A percentile compares a stretch with the other conserved stretches of the same genome.
These are phyloP conservation scores for Pythium scleroteichum DNA, from an alignment of 352 stramenopile genomes.

Conservation along the genomic window DNA sequence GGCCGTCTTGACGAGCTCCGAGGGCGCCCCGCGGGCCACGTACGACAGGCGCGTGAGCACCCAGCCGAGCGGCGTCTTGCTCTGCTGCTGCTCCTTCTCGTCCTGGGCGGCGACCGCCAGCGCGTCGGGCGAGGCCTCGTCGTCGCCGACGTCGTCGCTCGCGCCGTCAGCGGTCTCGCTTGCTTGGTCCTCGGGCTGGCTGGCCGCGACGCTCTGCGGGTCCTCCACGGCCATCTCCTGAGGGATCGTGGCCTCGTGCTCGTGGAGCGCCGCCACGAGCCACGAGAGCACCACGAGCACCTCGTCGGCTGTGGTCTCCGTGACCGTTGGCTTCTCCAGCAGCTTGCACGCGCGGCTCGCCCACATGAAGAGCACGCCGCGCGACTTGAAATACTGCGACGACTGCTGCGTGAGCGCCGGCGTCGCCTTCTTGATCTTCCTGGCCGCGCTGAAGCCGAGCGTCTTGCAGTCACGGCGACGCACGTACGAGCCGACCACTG, in stretches of 20 bases:
- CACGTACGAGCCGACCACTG: slow-evolving; percentile 70
- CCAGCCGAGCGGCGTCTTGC: slow-evolving; percentile 75
- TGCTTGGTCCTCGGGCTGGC: slow-evolving; percentile 9
- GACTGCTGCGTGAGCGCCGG: slow-evolving; percentile 28
- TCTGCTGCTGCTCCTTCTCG: slow-evolving; percentile 50
- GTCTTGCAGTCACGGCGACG: slow-evolving; percentile 45
- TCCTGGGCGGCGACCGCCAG: slow-evolving; percentile 36
- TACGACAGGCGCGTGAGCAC: slow-evolving; percentile 85
- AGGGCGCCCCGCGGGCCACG: slow-evolving; percentile 51
- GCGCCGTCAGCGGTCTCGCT: slow-evolving; percentile 21
- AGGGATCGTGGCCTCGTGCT: slow-evolving; percentile 46
- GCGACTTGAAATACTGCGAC: slow-evolving; percentile 46
- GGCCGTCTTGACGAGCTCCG: slow-evolving; percentile 58
- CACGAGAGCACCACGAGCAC: slow-evolving; percentile 62
- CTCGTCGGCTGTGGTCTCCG: slow-evolving; percentile 52
- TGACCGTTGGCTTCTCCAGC: slow-evolving; percentile 60
- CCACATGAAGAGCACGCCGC: slow-evolving; percentile 61
- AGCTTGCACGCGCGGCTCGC: slow-evolving; percentile 65
- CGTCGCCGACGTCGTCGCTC: slow-evolving; percentile 22
- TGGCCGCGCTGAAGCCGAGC: slow-evolving; percentile 33
- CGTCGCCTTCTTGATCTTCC: slow-evolving; percentile 39
- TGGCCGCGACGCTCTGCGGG: slow-evolving; percentile 20
- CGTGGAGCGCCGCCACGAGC: slow-evolving; percentile 57
- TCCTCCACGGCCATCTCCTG: slow-evolving; percentile 51
- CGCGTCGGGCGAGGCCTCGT: slow-evolving; percentile 23